Base-by-base conservation (phyloP, 495 filamentous ascomycete genomes). In the Tetracladium marchalianum region DNA sequence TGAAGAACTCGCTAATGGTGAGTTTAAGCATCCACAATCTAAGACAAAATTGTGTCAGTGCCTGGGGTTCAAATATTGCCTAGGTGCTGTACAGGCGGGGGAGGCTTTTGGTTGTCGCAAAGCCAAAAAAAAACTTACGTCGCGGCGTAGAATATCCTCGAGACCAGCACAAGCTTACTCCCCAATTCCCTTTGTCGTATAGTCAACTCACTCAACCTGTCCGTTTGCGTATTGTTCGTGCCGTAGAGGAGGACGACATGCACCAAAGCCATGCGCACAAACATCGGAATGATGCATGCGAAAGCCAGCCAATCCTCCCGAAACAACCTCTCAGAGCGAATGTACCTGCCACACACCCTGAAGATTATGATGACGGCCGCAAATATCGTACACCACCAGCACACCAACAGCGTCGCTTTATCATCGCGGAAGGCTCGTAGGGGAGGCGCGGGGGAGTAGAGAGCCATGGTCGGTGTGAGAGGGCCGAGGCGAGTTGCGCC, bases 21-120 rank as follows among this genome's bases (percentile, higher is more conserved):
- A 82, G 76, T 64, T 97, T 98, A 56, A 89, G 77, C 24, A 81
- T 82, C 90, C 90, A 98, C 46, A 98, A 82, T 52, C 89, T 92
- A 44, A 1, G 12, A 31, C 52, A 10, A 6, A 11, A 36, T 27
- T 27, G 22, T 31, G 46, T 53, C 22, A 53, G 51, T 41, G 4
- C 7, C 22, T 27, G 3, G 22, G 22, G 3, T 27, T 27, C 7
- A 22, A 13, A n/a, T 6, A 15, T n/a, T 22, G 15, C n/a, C n/a
- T n/a, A n/a, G n/a, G n/a, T n/a, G n/a, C n/a, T n/a, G n/a, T n/a
- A n/a, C n/a, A n/a, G n/a, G n/a, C n/a, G n/a, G n/a, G n/a, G n/a
- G n/a, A n/a, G n/a, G n/a, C n/a, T n/a, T n/a, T n/a, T n/a, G n/a
- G n/a, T n/a, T n/a, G 8, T 5, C 11, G n/a, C n/a, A 47, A 16